Base-by-base conservation (phyloP, 2,329 filamentous ascomycete species). In the Fusarium sp. region DNA sequence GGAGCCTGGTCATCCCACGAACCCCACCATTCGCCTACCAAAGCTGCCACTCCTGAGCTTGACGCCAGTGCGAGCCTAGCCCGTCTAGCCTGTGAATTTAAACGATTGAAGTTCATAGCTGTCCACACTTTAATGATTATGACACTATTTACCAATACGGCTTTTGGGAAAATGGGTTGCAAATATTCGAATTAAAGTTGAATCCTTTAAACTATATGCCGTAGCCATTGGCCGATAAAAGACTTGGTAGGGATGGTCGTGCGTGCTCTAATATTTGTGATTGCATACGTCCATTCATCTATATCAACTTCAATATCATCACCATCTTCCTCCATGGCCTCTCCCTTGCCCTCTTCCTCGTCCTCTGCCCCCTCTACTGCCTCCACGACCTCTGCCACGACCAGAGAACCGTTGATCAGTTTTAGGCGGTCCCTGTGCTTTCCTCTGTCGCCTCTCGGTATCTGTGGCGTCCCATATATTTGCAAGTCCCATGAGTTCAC, bases 391-490 rank as follows among this genome's bases (percentile, higher is more conserved):
- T 26, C 85, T 78, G 7, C 82, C 79, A 14, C 82, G 75, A 5
- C 82, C 76, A 16, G 83, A 75, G 15, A 82, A 77, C 20, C 82
- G 61, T 63, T 79, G 77, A 59, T 82, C 77, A 59, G 79, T 80
- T 5, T 84, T 83, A 26, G 86, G 83, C 18, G 92, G 91, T 0
- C 91, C 92, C 28, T 81, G 83, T n/a, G 79, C 83, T 80, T 87
- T 88, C 65, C 92, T 86, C 66, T 86, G 85, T 20, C 84, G 83
- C 56, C 91, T 88, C 80, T 97, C 93, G 76, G 94, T 91, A 6
- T 92, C 88, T n/a, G 84, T 90, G 5, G 92, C 89, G 75, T 92
- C 87, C 85, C 90, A 97, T 15, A 91, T 86, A 79, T 98, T 97
- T 11, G 89, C 84, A 38, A 99, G 91, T 14, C 88, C 91, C 3